phyloP scores from a whole-genome alignment of 345 rosid genomes.

The Anastatica hierochuntica region DNA sequence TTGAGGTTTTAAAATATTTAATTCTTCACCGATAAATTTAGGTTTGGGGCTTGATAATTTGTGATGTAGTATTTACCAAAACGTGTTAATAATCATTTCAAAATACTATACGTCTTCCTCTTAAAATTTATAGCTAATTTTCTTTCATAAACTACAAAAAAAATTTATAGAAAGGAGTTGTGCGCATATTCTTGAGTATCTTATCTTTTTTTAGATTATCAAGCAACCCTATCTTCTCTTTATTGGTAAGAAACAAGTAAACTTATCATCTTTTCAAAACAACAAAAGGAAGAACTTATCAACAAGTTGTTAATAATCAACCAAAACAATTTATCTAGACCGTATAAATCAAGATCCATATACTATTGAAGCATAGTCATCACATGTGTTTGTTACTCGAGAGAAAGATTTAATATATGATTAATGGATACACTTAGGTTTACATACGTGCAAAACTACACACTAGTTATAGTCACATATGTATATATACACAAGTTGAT shows the following conservation, averaged over 20 bases:
- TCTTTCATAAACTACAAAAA: constrained; percentile 1
- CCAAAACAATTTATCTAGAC: constrained; percentile 6
- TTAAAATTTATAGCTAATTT: not conserved
- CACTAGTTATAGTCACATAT: not conserved
- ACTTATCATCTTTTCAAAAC: too few relatives aligned
- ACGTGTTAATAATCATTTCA: not conserved
- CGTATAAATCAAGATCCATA: not conserved
- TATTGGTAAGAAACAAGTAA: too few relatives aligned
- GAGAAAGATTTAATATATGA: not conserved
- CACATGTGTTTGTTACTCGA: constrained; percentile 9
- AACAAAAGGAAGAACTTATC: too few relatives aligned
- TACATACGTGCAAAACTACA: constrained; percentile 18
- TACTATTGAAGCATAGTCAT: not conserved
- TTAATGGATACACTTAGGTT: constrained; percentile 4
- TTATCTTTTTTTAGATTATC: not conserved
- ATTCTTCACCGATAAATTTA: constrained; percentile 1
- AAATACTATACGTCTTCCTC: too few relatives aligned
- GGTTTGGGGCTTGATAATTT: too few relatives aligned
- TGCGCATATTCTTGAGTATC: constrained; percentile 23
- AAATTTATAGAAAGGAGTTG: constrained; percentile 15
- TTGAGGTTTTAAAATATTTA: constrained; percentile 9
- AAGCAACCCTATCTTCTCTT: constrained; percentile 10
- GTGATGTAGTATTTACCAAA: not conserved
- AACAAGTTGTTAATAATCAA: too few relatives aligned
- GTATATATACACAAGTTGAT: not conserved